phyloP scores from a whole-genome alignment of 768 basidiomycete species.

The Dioszegia aurantiaca region DNA sequence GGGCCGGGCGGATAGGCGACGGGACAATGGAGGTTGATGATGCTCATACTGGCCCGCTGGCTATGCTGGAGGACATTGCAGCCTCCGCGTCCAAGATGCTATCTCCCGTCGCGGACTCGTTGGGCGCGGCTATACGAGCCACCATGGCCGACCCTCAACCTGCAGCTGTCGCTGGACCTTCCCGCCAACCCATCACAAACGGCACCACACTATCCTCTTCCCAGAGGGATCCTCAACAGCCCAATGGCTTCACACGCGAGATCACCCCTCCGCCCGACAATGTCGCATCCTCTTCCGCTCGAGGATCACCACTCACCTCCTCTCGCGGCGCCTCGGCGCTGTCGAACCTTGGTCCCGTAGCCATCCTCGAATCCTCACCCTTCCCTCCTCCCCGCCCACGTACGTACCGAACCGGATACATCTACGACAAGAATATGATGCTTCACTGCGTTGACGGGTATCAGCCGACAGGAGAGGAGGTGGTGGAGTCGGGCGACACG shows the following conservation, averaged over 20 bases:
- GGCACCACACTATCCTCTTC: no score
- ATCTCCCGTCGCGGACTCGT: background rate
- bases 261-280: background rate
- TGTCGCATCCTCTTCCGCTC: background rate
- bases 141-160: background rate
- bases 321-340: background rate
- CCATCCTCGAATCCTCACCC: background rate
- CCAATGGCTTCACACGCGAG: background rate
- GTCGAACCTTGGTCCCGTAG: no score
- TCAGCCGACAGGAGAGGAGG: slow-evolving; percentile 32
- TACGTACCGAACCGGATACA: slow-evolving; percentile 65
- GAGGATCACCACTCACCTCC: background rate
- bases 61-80: background rate
- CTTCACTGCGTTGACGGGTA: slow-evolving; percentile 62
- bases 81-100: background rate
- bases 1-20: background rate
- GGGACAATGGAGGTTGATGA: background rate
- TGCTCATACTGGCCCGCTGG: background rate
- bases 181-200: background rate
- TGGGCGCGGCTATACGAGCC: background rate
- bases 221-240: no score
- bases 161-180: background rate
- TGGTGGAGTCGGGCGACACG: slow-evolving; percentile 55
- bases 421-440: slow-evolving; percentile 85
- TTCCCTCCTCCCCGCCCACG: background rate